Base-by-base conservation (phyloP, 2,329 filamentous ascomycete genomes). In the Microthyrium microscopicum region DNA sequence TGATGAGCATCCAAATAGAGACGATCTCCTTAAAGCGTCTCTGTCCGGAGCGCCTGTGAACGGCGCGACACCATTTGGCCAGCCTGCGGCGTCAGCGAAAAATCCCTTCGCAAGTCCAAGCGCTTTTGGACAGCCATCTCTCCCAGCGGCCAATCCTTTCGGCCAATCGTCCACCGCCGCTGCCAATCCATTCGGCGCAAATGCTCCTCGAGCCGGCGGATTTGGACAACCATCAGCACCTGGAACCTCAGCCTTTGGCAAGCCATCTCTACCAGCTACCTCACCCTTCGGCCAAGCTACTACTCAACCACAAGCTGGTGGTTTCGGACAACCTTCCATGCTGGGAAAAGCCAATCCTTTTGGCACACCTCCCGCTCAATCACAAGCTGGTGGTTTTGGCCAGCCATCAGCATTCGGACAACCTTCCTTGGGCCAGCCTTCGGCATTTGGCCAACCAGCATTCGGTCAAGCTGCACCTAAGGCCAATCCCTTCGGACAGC, bases 1-100 rank as follows among this genome's bases (percentile, higher is more conserved):
- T 34, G 72, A 79, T 34, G 68, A 72, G 26, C 80, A 83, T 45
- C 81, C 81, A 1, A 91, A 89, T 47, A 68, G 82, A 26, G 58
- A 67, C 33, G 78, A 85, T 42, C 61, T 75, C 15, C 56, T 33
- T 7, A 30, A 32, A 29, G 19, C 18, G 35, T 26, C 18, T 29
- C 22, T 25, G 31, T 19, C 20, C 17, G 19, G 17, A 15, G 17
- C 13, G n/a, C 22, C 17, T 33, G 30, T 12, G 2, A 11, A 25
- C 33, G 11, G 5, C 6, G n/a, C 28, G 4, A 4, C 20, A 33
- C n/a, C 29, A 5, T 33, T 33, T 21, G 26, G 33, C 17, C 38
- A 16, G 16, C 8, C 31, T 8, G 28, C 34, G 5, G 11, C 12
- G 9, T 31, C 40, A 21, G 31, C 36, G 13, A 16, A 20, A 12